Evolutionary conservation across 75 land plant species (phyloP), one percentile per base, ranked within the genome.

Genomic region (Selaginella tamariscina): DNA sequence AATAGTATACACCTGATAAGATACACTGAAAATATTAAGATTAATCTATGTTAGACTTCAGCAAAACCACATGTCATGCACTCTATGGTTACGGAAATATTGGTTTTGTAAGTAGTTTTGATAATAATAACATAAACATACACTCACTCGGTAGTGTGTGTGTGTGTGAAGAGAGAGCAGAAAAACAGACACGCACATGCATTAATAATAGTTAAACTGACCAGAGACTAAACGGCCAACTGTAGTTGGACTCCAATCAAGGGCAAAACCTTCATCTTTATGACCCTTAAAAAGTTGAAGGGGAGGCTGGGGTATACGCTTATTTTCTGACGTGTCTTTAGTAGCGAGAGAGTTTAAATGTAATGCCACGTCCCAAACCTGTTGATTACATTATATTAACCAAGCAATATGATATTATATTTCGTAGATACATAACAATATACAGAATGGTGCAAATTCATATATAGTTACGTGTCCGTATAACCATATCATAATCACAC

Each of bases 191-290:
- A 24, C 26, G 30, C 55, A 1, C 32, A 24, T 20, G 23, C n/a
- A 77, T 23, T 5, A 57, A 74, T 55, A 23, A 21, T 62, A 26
- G 23, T 32, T 0, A 13, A 54, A 71, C 29, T 13, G 68, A 91
- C 98, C 98, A 69, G 98, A 72, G 2, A 93, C 65, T 64, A 93
- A 86, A 71, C 88, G 77, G 44, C 96, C 99, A 70, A 85, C 70
- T 27, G 78, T 77, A 31, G 81, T 60, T 65, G 89, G 83, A 75
- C 87, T 90, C 99, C 99, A 95, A 56, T 90, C 99, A 21, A 95
- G 71, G 8, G 96, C 88, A 84, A 80, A 90, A 32, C 96, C 99
- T 74, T 95, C 99, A 82, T 85, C 89, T 62, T 87, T 85, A 68
- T 95, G 99, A 27, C 87, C 96, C 54, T 70, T 68, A 69, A 83